phyloP scores from a whole-genome alignment of 441 rosid genomes.

The Erysimum pusillum region DNA sequence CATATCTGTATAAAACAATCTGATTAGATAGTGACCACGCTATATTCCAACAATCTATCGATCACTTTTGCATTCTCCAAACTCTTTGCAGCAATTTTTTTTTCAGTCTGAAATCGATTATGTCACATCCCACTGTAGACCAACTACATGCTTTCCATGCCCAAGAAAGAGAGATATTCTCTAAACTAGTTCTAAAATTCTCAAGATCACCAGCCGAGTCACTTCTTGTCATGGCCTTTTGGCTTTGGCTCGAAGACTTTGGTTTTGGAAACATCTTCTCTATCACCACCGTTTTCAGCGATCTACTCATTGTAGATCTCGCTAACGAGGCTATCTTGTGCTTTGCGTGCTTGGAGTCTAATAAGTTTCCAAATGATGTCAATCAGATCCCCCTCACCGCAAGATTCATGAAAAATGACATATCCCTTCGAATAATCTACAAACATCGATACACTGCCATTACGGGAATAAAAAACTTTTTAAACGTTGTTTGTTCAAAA shows the following conservation, averaged over 20 bases:
- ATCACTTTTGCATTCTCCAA: not conserved
- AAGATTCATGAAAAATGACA: slow-evolving; percentile 33
- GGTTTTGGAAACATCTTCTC: slow-evolving; percentile 54
- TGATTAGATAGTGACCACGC: not conserved
- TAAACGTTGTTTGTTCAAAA: slow-evolving; percentile 56
- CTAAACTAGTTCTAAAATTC: slow-evolving; percentile 51
- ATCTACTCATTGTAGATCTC: slow-evolving; percentile 44
- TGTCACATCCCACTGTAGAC: slow-evolving; percentile 48
- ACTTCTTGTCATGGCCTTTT: slow-evolving; percentile 61
- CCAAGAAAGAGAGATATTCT: slow-evolving; percentile 60
- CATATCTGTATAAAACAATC: not conserved
- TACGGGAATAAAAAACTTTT: slow-evolving; percentile 56
- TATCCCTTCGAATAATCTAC: slow-evolving; percentile 50
- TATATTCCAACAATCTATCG: not conserved
- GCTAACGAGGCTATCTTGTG: slow-evolving; percentile 59
- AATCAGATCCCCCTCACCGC: slow-evolving; percentile 52
- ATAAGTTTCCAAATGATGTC: not conserved
- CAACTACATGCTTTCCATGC: slow-evolving; percentile 56
- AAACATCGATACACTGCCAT: slow-evolving; percentile 57
- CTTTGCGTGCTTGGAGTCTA: slow-evolving; percentile 44
- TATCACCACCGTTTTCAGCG: slow-evolving; percentile 40
- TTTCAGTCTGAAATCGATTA: not conserved
- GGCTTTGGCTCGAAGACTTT: slow-evolving; percentile 73
- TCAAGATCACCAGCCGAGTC: slow-evolving; percentile 58
- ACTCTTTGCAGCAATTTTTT: not conserved